phyloP scores from a whole-genome alignment of 2,329 filamentous ascomycete species.

The Exutisphaerella laricina region DNA sequence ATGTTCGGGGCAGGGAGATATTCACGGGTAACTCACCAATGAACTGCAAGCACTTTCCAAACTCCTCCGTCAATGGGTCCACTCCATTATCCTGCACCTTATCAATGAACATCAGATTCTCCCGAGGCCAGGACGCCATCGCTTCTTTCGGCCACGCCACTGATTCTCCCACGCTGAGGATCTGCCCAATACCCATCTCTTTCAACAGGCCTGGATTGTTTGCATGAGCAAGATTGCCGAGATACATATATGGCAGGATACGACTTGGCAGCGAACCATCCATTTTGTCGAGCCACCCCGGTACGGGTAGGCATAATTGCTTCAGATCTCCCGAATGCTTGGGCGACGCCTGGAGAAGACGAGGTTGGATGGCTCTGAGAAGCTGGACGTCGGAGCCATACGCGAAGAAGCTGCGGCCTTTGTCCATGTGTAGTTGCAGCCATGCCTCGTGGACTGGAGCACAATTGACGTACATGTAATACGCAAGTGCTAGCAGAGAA shows the following conservation, averaged over 20 bases:
- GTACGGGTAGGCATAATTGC: constrained; percentile 54
- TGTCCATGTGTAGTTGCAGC: constrained; percentile 74
- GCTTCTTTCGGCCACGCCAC: constrained; percentile 72
- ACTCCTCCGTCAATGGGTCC: constrained; percentile 81
- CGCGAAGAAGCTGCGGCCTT: constrained; percentile 89
- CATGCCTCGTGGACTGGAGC: constrained; percentile 76
- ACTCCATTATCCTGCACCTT: constrained; percentile 95
- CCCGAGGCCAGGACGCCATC: constrained; percentile 62
- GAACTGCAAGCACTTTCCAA: constrained; percentile 79
- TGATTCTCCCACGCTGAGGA: constrained; percentile 87
- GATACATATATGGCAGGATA: constrained; percentile 88
- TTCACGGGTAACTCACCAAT: constrained; percentile 72
- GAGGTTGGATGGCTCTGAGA: constrained; percentile 68
- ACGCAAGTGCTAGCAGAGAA: constrained; percentile 80
- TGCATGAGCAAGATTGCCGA: constrained; percentile 87
- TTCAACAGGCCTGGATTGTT: constrained; percentile 83
- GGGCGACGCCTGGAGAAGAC: constrained; percentile 68
- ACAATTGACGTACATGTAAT: constrained; percentile 87
- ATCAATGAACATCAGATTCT: constrained; percentile 76
- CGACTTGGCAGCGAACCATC: constrained; percentile 90
- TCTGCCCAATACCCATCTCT: constrained; percentile 75
- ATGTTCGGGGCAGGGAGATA: too few relatives aligned
- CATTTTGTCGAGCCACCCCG: constrained; percentile 73
- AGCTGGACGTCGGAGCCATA: constrained; percentile 86
- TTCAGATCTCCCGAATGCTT: constrained; percentile 44